Base-by-base conservation (phyloP, 805 yeast genomes). In the Saccharomycopsis oosterbeekiorum region DNA sequence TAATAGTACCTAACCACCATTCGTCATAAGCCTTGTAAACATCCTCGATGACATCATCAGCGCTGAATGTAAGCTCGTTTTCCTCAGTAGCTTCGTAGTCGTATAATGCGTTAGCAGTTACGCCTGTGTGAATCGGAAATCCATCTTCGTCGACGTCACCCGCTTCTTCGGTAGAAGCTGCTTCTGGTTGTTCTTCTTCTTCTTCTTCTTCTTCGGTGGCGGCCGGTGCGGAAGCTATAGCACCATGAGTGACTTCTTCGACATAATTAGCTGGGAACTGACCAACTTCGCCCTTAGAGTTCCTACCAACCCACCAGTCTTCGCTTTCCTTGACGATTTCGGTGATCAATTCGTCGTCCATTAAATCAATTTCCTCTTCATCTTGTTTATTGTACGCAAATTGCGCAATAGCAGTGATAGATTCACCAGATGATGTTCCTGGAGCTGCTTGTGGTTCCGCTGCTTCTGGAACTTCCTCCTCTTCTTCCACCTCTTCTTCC, bases 1-100 rank as follows among this genome's bases (percentile, higher is more conserved):
- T 75, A 67, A 85, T 79, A 64, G 82, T 84, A 58, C 99, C 99
- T 60, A 87, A 78, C 98, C 98, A 94, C 99, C 99, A 94, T 71
- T 89, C 97, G 55, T 89, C 97, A 68, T 91, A 96, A 17, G 89
- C 87, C 72, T 89, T 88, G 67, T 91, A 96, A 65, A 94, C 87
- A 63, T 90, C 88, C 19, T 83, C 76, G 65, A 94, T 90, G 63
- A 78, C 69, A 67, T 90, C 98, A 59, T 93, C 96, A 70, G 89
- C 97, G 26, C 77, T 80, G 72, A 94, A 94, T 1, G 84, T 80
- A 63, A 94, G 78, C 75, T 94, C 99, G 70, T 92, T 94, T 65
- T 87, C 96, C 74, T 94, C 99, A 34, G 86, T 86, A 39, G 96
- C 97, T 58, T 87, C 96, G 71, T 93, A 92, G 67, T 85, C 88